Percentiles rank a stretch among this genome's conserved stretches.
Conservation (phyloP, 805 yeast genomes). For the Sugiyamaella valdiviana region DNA sequence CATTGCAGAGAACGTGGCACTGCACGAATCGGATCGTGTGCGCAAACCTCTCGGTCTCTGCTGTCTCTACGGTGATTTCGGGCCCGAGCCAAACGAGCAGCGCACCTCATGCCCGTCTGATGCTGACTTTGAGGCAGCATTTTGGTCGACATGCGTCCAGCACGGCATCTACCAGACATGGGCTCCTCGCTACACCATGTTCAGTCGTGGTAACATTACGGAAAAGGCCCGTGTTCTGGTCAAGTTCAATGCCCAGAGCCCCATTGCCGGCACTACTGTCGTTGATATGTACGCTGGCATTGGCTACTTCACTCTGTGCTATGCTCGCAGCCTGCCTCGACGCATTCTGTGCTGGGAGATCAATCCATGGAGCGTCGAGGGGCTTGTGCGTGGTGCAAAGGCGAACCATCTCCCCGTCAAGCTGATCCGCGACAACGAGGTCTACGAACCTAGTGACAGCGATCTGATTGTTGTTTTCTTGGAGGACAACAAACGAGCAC, state of each 20-base stretch:
- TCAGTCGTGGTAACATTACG: conserved; percentile 77
- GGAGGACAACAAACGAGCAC: conserved; percentile 55
- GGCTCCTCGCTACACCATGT: conserved; percentile 86
- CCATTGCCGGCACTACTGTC: conserved; percentile 38
- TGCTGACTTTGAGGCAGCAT: conserved; percentile 44
- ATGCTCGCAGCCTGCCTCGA: conserved; percentile 49
- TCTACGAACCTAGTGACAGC: conserved; percentile 26
- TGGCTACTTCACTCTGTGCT: conserved; percentile 74
- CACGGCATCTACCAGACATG: conserved; percentile 73
- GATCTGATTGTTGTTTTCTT: conserved; percentile 46
- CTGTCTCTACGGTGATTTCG: conserved; percentile 64
- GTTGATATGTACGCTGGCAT: conserved; percentile 79
- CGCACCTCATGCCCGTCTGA: conserved; percentile 32
- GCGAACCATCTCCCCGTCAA: conserved; percentile 39
- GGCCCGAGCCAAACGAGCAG: conserved; percentile 27
- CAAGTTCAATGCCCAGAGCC: conserved; percentile 13
- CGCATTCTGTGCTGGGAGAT: conserved; percentile 71
- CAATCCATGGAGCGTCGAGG: conserved; percentile 79
- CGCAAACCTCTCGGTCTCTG: conserved; percentile 58
- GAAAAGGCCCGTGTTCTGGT: conserved; percentile 64
- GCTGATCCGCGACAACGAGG: conserved; percentile 32
- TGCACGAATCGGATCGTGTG: conserved; percentile 46
- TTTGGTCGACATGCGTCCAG: conserved; percentile 69
- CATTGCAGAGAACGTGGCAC: conserved; percentile 67
- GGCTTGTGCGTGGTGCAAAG: conserved; percentile 51